A percentile compares a stretch with the other conserved stretches of the same genome.
Evolutionary conservation across 2,329 filamentous ascomycete genomes (phyloP).

Genomic region (Camillea tinctor): DNA sequence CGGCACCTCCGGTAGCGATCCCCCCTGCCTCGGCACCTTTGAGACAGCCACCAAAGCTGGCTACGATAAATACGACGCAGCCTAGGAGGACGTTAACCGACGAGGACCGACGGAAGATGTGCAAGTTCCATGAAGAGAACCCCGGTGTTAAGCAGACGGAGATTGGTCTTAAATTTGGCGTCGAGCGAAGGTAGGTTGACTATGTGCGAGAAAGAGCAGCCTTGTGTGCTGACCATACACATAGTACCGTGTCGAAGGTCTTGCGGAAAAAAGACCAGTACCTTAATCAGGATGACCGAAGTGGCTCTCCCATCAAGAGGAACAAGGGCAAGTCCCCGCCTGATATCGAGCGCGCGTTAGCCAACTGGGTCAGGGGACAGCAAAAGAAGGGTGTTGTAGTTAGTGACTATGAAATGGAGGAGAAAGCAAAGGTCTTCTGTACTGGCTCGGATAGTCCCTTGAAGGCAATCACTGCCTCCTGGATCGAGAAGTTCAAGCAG

Average conservation of each 20-base stretch:
- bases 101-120: conserved; percentile 88
- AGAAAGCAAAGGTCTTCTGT: conserved; percentile 79
- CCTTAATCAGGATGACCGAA: conserved; percentile 76
- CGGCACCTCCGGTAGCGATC: conserved; percentile 58
- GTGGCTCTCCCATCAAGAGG: conserved; percentile 75
- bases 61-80: conserved; percentile 56
- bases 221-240: conserved; percentile 29
- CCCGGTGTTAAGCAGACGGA: conserved; percentile 92
- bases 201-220: conserved; percentile 8
- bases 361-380: conserved; percentile 82
- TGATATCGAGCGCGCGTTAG: conserved; percentile 87
- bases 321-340: conserved; percentile 77
- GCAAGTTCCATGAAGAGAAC: conserved; percentile 86
- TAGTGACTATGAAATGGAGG: conserved; percentile 77
- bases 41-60: conserved; percentile 50
- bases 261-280: conserved; percentile 94
- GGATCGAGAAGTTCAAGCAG: conserved; percentile 95
- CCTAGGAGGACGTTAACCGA: conserved; percentile 88
- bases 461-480: conserved; percentile 69
- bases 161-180: conserved; percentile 92
- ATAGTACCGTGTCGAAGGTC: conserved; percentile 97
- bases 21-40: conserved; percentile 54
- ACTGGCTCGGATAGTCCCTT: conserved; percentile 70
- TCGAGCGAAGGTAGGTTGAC: conserved; percentile 82
- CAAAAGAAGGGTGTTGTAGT: conserved; percentile 72